Percentiles rank a stretch among this genome's conserved stretches.
Evolutionary conservation across 2,329 filamentous ascomycete species (phyloP).

Genomic region (Fusarium phyllophilum): DNA sequence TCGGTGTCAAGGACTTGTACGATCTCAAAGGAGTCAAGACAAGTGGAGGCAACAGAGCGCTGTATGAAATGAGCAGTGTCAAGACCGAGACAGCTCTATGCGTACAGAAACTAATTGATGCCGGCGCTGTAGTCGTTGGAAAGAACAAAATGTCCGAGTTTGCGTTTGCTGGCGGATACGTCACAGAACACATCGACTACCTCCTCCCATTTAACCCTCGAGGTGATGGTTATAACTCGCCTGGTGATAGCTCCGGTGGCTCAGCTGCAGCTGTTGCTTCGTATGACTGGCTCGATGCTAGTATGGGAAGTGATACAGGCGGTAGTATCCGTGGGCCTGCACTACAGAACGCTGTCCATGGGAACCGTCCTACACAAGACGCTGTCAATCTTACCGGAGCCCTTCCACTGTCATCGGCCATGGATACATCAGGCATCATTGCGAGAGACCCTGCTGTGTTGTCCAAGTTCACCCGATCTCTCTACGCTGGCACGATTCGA

Average conservation of each 20-base stretch:
- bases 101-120: conserved; percentile 21
- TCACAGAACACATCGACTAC: conserved; percentile 46
- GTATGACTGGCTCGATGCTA: conserved; percentile 56
- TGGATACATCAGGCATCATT: conserved; percentile 50
- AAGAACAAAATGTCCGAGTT: conserved; percentile 31
- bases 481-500: neutral
- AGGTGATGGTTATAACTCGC: conserved; percentile 59
- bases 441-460: neutral
- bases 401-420: conserved; percentile 52
- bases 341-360: conserved; percentile 55
- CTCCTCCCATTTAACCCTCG: conserved; percentile 57
- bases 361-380: conserved; percentile 53
- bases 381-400: conserved; percentile 54
- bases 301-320: conserved; percentile 31
- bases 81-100: neutral
- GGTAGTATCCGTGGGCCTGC: conserved; percentile 58
- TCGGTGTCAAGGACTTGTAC: conserved; percentile 21
- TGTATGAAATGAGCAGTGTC: neutral
- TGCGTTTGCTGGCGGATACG: neutral
- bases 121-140: conserved; percentile 18
- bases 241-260: conserved; percentile 58
- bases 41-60: neutral
- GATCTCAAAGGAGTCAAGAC: conserved; percentile 30
- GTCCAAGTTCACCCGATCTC: neutral
- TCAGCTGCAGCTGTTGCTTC: conserved; percentile 51